Percentiles rank a stretch among this genome's conserved stretches.
phyloP scores from a whole-genome alignment of 352 stramenopile genomes.

The Globisporangium cederbergense region DNA sequence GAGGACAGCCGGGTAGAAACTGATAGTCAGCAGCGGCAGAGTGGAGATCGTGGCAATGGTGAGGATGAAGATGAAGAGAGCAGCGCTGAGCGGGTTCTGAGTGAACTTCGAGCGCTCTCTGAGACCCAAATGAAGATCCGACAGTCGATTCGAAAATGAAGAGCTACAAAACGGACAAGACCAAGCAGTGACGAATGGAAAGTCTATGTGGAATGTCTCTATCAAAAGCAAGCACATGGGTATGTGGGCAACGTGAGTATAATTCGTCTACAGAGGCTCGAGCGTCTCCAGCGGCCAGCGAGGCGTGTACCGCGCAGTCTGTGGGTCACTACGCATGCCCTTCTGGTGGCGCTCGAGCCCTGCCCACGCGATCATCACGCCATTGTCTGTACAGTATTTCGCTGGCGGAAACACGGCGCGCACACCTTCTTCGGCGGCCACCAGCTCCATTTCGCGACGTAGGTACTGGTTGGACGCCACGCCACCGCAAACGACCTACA shows the following conservation, averaged over 20 bases:
- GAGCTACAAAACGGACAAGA: neutral
- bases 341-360: constrained; percentile 65
- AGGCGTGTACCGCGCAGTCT: constrained; percentile 56
- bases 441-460: constrained; percentile 72
- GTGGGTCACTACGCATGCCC: constrained; percentile 55
- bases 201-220: constrained; percentile 2
- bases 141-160: constrained; percentile 14
- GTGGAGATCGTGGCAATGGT: neutral
- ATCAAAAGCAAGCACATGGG: neutral
- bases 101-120: constrained; percentile 38
- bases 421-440: constrained; percentile 48
- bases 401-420: constrained; percentile 49
- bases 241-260: neutral
- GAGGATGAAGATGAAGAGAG: neutral
- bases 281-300: constrained; percentile 75
- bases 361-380: constrained; percentile 96
- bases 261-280: constrained; percentile 29
- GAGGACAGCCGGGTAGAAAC: neutral
- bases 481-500: constrained; percentile 93
- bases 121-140: constrained; percentile 38
- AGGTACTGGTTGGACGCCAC: constrained; percentile 97
- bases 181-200: neutral
- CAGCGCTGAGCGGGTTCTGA: constrained; percentile 29
- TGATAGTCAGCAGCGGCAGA: neutral
- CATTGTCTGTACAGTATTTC: constrained; percentile 98